These are phyloP conservation scores for Yamadazyma aaseri DNA, from an alignment of 1,139 yeast species.

Conservation along the genomic window DNA sequence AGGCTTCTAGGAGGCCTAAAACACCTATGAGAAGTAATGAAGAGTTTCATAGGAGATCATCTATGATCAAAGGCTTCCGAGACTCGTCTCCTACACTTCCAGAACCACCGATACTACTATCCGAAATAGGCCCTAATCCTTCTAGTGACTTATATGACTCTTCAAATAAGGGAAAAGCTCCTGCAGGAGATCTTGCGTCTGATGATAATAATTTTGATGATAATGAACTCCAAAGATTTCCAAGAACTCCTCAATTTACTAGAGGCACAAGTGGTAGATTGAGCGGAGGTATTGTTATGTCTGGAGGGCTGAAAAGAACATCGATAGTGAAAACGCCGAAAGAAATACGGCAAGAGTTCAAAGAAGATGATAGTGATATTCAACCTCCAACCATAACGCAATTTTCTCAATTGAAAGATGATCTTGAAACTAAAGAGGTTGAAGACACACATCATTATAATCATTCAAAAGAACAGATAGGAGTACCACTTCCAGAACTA, in stretches of 20 bases:
- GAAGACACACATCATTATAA: slow-evolving; percentile 6
- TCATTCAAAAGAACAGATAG: slow-evolving; percentile 19
- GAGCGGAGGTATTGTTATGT: slow-evolving; percentile 11
- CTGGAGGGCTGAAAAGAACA: slow-evolving; percentile 11
- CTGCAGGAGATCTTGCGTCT: background rate
- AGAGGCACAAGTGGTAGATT: slow-evolving; percentile 1
- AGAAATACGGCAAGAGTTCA: slow-evolving; percentile 23
- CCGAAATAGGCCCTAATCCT: slow-evolving; percentile 26
- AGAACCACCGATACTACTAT: slow-evolving; percentile 42
- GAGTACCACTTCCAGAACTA: slow-evolving; percentile 23
- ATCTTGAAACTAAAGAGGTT: background rate
- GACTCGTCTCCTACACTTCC: slow-evolving; percentile 55
- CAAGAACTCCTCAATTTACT: slow-evolving; percentile 46
- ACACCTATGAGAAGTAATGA: slow-evolving; percentile 17
- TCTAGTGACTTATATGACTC: slow-evolving; percentile 16
- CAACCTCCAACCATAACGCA: slow-evolving; percentile 26
- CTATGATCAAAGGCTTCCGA: slow-evolving; percentile 41
- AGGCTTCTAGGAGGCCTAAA: slow-evolving; percentile 19
- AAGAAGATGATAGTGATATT: slow-evolving; percentile 36
- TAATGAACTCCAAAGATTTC: slow-evolving; percentile 38
- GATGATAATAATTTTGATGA: background rate
- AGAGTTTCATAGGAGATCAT: slow-evolving; percentile 31
- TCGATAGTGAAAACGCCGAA: slow-evolving; percentile 26
- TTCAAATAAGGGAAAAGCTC: background rate
- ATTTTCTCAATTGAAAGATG: background rate